Percentiles rank a stretch among this genome's conserved stretches.
Conservation (phyloP, 1,284 basidiomycete species). For the Fistulinella staudtii region DNA sequence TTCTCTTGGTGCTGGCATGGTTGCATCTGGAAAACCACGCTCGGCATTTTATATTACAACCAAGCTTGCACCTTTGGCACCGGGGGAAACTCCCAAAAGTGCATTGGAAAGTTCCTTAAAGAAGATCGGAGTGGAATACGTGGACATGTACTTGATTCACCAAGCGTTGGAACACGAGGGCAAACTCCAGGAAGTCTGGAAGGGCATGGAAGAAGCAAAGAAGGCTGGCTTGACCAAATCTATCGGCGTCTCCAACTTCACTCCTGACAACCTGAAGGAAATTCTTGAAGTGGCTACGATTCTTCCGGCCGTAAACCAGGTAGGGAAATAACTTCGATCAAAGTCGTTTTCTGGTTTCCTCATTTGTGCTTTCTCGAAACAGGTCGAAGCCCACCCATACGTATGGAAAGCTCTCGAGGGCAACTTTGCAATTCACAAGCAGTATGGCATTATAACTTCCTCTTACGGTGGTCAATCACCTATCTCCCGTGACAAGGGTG, state of each 20-base stretch:
- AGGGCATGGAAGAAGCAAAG: conserved; percentile 66
- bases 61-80: conserved; percentile 44
- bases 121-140: conserved; percentile 63
- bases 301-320: conserved; percentile 78
- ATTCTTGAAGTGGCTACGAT: conserved; percentile 58
- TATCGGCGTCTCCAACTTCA: conserved; percentile 86
- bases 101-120: conserved; percentile 51
- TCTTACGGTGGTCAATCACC: conserved; percentile 67
- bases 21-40: conserved; percentile 45
- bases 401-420: conserved; percentile 56
- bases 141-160: conserved; percentile 80
- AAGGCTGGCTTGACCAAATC: conserved; percentile 65
- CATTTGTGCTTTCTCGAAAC: conserved; percentile 9
- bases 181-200: conserved; percentile 60
- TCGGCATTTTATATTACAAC: conserved; percentile 60
- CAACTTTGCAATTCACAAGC: conserved; percentile 50
- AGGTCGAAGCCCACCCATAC: conserved; percentile 85
- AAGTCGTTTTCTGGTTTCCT: not conserved
- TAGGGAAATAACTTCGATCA: conserved; percentile 23
- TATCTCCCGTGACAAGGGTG: conserved; percentile 54
- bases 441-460: conserved; percentile 62
- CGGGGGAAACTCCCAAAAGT: conserved; percentile 45
- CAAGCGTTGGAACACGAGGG: conserved; percentile 36
- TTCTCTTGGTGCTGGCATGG: conserved; percentile 52
- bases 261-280: conserved; percentile 59